A percentile compares a stretch with the other conserved stretches of the same genome.
phyloP scores from a whole-genome alignment of 352 stramenopile species.

The Globisporangium irregulare region DNA sequence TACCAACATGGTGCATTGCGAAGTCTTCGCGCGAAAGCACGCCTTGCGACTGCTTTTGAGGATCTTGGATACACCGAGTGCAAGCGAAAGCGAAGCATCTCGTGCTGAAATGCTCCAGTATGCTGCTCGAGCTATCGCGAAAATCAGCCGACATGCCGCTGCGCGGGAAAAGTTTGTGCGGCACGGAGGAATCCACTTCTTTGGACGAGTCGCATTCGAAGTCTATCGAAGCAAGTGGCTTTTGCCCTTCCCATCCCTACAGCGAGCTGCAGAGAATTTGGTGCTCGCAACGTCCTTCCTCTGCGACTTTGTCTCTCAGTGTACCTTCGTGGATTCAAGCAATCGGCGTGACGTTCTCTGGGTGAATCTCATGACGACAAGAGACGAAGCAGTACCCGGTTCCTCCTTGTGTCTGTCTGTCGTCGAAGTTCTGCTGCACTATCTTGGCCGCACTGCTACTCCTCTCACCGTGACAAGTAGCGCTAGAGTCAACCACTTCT shows the following conservation, averaged over 20 bases:
- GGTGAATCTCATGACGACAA: constrained; percentile 10
- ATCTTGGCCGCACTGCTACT: not conserved
- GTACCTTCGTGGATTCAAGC: constrained; percentile 4
- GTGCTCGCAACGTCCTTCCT: constrained; percentile 29
- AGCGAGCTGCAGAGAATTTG: constrained; percentile 22
- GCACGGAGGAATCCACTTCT: constrained; percentile 23
- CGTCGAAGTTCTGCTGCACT: constrained; percentile 8
- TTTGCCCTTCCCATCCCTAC: not conserved
- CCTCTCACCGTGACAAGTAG: not conserved
- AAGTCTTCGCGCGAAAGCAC: constrained; percentile 27
- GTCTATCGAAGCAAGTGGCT: constrained; percentile 7
- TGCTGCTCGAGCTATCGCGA: constrained; percentile 24
- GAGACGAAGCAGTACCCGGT: not conserved
- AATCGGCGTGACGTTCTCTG: constrained; percentile 5
- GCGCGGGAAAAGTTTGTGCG: constrained; percentile 24
- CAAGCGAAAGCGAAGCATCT: constrained; percentile 9
- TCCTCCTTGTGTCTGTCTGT: constrained; percentile 4
- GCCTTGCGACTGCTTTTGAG: constrained; percentile 13
- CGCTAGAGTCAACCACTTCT: not conserved
- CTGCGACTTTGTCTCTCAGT: constrained; percentile 18
- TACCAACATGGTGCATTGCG: constrained; percentile 28
- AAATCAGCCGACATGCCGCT: constrained; percentile 20
- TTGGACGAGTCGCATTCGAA: constrained; percentile 22
- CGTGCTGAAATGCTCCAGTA: constrained; percentile 21
- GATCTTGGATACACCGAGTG: constrained; percentile 5